A percentile compares a stretch with the other conserved stretches of the same genome.
Evolutionary conservation across 306 rosid genomes (phyloP).

Genomic region (Psophocarpus tetragonolobus): DNA sequence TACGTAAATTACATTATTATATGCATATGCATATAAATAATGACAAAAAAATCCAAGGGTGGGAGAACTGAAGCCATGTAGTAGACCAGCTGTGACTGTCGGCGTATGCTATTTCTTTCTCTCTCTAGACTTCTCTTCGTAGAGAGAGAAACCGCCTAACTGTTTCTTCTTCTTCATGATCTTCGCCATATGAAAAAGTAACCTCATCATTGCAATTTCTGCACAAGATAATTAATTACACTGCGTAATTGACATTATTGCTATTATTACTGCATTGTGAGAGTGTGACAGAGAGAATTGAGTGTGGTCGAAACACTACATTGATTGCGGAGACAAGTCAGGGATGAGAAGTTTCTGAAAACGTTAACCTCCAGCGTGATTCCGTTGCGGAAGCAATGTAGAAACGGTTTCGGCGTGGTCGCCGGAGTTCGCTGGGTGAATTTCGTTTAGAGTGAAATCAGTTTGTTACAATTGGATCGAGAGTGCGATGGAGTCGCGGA

Average conservation of each 20-base stretch:
- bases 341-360: neutral
- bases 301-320: slow-evolving; percentile 22
- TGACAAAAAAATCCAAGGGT: neutral
- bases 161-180: neutral
- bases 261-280: neutral
- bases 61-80: neutral
- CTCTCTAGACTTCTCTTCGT: neutral
- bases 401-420: neutral
- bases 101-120: slow-evolving; percentile 8
- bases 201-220: slow-evolving; percentile 24
- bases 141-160: neutral
- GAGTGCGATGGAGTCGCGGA: slow-evolving; percentile 67
- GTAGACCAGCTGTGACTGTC: slow-evolving; percentile 32
- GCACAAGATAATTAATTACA: neutral
- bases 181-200: neutral
- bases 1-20: neutral
- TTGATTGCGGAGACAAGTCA: slow-evolving; percentile 19
- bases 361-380: slow-evolving; percentile 3
- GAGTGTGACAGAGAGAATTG: slow-evolving; percentile 11
- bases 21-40: neutral
- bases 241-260: neutral
- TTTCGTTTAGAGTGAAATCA: neutral
- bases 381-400: slow-evolving; percentile 20
- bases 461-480: slow-evolving; percentile 5
- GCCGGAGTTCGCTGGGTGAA: slow-evolving; percentile 22